These are phyloP conservation scores for Ganoderma leucocontextum DNA, from an alignment of 1,284 basidiomycete genomes.

Conservation along the genomic window DNA sequence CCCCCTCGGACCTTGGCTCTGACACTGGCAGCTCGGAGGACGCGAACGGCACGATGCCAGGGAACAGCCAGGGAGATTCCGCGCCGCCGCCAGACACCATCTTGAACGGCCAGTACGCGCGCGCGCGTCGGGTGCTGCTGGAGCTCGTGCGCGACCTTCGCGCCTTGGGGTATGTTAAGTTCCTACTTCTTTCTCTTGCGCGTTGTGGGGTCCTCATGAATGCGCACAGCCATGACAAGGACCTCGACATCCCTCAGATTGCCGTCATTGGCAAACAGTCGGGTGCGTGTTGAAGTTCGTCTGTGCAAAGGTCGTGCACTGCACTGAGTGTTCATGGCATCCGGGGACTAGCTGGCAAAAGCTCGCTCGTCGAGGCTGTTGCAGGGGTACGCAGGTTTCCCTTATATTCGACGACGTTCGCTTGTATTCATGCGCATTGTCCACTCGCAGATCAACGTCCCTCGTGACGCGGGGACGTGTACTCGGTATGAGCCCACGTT, in stretches of 20 bases:
- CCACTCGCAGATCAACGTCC: constrained; percentile 59
- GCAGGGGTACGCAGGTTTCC: constrained; percentile 53
- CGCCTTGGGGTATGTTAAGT: constrained; percentile 52
- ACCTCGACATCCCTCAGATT: constrained; percentile 35
- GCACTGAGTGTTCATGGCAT: background rate
- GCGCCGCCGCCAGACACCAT: background rate
- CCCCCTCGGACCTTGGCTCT: no score
- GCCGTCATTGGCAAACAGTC: constrained; percentile 40
- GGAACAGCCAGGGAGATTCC: background rate
- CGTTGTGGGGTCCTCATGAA: no score
- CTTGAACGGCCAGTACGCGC: constrained; percentile 50
- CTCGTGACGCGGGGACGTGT: constrained; percentile 65
- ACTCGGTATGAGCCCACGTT: constrained; percentile 50
- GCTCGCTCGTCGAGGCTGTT: constrained; percentile 56
- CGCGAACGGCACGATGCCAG: background rate
- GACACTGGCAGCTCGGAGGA: background rate
- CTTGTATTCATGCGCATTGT: background rate
- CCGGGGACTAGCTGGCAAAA: constrained; percentile 51
- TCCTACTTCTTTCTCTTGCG: background rate
- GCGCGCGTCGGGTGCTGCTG: constrained; percentile 54
- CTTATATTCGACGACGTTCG: background rate
- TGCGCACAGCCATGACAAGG: constrained; percentile 23
- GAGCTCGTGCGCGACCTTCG: constrained; percentile 52
- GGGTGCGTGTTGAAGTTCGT: constrained; percentile 40
- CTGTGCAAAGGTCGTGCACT: no score